Evolutionary conservation across 2,329 filamentous ascomycete genomes (phyloP).

Genomic region (Arthrobotrys megalospora): DNA sequence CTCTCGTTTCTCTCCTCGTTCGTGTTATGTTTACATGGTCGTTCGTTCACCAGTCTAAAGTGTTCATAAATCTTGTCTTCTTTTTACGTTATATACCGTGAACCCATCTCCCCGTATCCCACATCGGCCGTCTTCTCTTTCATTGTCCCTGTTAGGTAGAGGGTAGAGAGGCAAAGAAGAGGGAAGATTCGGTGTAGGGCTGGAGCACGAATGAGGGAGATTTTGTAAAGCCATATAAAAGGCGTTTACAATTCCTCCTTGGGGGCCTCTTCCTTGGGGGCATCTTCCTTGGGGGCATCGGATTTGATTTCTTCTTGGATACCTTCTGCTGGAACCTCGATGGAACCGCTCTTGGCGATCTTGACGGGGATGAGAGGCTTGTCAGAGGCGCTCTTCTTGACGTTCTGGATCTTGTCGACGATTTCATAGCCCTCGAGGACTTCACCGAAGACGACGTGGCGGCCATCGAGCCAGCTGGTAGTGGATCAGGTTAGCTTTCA

Average conservation of each 20-base stretch:
- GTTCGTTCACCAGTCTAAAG: constrained; percentile 14
- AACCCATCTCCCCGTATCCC: constrained; percentile 31
- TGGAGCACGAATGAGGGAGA: not conserved
- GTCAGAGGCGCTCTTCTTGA: constrained; percentile 77
- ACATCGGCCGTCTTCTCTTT: constrained; percentile 21
- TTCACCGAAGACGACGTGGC: constrained; percentile 90
- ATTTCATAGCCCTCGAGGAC: constrained; percentile 88
- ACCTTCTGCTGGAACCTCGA: constrained; percentile 90
- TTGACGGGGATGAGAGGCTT: constrained; percentile 79
- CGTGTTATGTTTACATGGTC: constrained; percentile 46
- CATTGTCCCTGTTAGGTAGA: not conserved
- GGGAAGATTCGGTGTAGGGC: constrained; percentile 22
- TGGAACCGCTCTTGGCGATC: constrained; percentile 86
- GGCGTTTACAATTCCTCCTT: constrained; percentile 40
- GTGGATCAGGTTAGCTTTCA: constrained; percentile 42
- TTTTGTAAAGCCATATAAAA: constrained; percentile 1
- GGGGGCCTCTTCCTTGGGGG: constrained; percentile 22
- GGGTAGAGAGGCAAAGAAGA: constrained; percentile 2
- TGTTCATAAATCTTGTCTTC: constrained; percentile 43
- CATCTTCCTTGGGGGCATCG: not conserved
- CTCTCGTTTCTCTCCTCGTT: constrained; percentile 12
- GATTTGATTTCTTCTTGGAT: constrained; percentile 89
- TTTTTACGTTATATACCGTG: constrained; percentile 60
- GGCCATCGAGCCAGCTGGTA: constrained; percentile 83
- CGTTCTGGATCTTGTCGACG: constrained; percentile 83